Percentiles rank a stretch among this genome's conserved stretches.
These are phyloP conservation scores for Toxicodendron radicans DNA, from an alignment of 345 rosid genomes.

Conservation along the genomic window DNA sequence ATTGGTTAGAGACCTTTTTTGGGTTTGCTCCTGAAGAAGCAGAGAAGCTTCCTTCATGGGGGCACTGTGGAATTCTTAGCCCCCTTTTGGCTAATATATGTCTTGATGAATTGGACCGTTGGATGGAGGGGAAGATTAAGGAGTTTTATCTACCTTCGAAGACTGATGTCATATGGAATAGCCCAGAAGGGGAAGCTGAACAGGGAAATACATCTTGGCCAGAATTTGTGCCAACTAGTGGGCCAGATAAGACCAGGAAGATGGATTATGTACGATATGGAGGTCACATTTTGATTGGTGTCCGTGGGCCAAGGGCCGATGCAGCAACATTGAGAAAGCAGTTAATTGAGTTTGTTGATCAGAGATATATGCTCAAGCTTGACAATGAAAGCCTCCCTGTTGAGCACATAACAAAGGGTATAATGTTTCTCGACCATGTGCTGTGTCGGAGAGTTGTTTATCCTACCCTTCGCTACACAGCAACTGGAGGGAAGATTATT, in stretches of 20 bases:
- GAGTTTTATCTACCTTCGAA: constrained; percentile 89
- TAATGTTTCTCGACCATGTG: constrained; percentile 98
- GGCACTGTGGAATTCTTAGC: constrained; percentile 90
- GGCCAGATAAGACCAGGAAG: constrained; percentile 93
- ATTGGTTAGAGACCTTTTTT: constrained; percentile 93
- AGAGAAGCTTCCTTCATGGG: constrained; percentile 85
- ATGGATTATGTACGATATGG: constrained; percentile 87
- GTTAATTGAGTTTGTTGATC: constrained; percentile 88
- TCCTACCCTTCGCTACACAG: constrained; percentile 92
- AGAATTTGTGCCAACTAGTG: constrained; percentile 97
- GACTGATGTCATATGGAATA: constrained; percentile 92
- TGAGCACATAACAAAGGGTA: constrained; percentile 93
- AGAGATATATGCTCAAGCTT: constrained; percentile 83
- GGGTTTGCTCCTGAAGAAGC: constrained; percentile 99
- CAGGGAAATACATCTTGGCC: constrained; percentile 99
- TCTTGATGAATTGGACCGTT: constrained; percentile 85
- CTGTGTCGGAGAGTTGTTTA: constrained; percentile 93
- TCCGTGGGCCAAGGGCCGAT: constrained; percentile 92
- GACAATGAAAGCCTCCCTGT: constrained; percentile 91
- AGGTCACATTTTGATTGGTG: constrained; percentile 89
- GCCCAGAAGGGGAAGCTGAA: constrained; percentile 87
- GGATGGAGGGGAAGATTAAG: constrained; percentile 86
- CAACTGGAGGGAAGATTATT: constrained; percentile 94
- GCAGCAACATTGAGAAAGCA: constrained; percentile 93
- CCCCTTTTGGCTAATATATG: constrained; percentile 89